Evolutionary conservation across 2,329 filamentous ascomycete species (phyloP).

Genomic region (Ophiostoma sp.): DNA sequence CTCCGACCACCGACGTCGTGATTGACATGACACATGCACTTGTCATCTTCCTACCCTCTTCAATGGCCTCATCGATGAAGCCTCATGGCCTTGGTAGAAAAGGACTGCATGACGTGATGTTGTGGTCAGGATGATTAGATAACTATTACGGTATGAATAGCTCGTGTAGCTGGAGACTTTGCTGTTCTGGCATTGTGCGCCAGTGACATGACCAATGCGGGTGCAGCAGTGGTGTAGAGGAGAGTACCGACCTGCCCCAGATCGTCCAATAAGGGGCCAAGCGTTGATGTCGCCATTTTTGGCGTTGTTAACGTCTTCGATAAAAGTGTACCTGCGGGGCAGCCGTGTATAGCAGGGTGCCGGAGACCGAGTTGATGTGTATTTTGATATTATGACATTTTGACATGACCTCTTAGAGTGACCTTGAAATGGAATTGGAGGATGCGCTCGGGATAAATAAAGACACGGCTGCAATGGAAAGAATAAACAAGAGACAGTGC

Average conservation of each 20-base stretch:
- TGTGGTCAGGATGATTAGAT: neutral
- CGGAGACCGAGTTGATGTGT: neutral
- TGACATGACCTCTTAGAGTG: neutral
- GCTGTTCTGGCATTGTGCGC: neutral
- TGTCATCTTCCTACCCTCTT: neutral
- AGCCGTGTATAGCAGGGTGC: neutral
- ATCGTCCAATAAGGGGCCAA: constrained; percentile 10
- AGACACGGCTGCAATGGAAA: neutral
- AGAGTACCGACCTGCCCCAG: neutral
- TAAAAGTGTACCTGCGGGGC: neutral
- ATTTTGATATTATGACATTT: neutral
- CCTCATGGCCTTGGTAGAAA: neutral
- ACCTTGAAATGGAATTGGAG: neutral
- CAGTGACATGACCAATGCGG: neutral
- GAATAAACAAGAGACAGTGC: neutral
- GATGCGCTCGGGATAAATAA: neutral
- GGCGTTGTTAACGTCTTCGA: constrained; percentile 18
- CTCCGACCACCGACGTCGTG: neutral
- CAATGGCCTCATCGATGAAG: neutral
- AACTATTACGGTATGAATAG: neutral
- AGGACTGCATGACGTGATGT: neutral
- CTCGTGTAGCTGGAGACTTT: neutral
- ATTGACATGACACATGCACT: neutral
- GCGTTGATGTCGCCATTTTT: constrained; percentile 24
- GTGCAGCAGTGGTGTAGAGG: neutral